Conservation (phyloP, 345 rosid genomes). For the Erysimum cheiranthoides region DNA sequence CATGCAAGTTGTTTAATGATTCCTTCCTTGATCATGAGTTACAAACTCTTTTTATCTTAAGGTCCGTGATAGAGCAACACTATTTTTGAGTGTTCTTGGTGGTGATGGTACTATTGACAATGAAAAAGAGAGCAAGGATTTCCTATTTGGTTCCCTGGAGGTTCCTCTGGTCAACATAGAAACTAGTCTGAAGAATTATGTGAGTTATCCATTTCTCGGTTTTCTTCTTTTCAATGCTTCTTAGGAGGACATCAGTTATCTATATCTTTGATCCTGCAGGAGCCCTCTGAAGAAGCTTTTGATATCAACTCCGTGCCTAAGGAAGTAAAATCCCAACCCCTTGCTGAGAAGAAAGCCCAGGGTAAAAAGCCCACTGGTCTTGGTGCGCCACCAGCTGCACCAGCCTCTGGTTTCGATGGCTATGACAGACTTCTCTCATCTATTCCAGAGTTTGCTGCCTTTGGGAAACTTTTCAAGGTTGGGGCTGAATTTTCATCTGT, state of each 20-base stretch:
- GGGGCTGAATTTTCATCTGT: too few species aligned
- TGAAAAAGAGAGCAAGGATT: conserved; percentile 59
- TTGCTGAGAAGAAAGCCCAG: conserved; percentile 89
- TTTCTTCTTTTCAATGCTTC: too few species aligned
- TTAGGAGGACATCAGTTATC: conserved; percentile 23
- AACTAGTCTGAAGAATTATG: conserved; percentile 87
- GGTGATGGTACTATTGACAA: conserved; percentile 69
- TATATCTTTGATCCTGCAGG: conserved; percentile 57
- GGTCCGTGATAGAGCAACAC: conserved; percentile 99
- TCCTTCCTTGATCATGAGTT: background rate
- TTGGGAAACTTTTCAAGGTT: conserved; percentile 84
- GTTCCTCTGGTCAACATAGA: conserved; percentile 85
- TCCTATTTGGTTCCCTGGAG: conserved; percentile 84
- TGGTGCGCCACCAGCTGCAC: conserved; percentile 68
- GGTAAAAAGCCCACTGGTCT: conserved; percentile 91
- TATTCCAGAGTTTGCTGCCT: conserved; percentile 76
- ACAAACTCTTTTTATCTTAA: conserved; percentile 38
- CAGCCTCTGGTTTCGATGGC: conserved; percentile 73
- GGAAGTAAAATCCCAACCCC: conserved; percentile 87
- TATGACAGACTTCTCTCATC: conserved; percentile 83
- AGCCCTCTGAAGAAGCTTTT: conserved; percentile 81
- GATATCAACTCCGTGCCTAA: conserved; percentile 83
- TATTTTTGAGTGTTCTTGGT: conserved; percentile 79
- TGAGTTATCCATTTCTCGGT: conserved; percentile 14
- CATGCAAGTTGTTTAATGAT: background rate